Base-by-base conservation (phyloP, 208 protist species). In the Leishmania gerbilli region DNA sequence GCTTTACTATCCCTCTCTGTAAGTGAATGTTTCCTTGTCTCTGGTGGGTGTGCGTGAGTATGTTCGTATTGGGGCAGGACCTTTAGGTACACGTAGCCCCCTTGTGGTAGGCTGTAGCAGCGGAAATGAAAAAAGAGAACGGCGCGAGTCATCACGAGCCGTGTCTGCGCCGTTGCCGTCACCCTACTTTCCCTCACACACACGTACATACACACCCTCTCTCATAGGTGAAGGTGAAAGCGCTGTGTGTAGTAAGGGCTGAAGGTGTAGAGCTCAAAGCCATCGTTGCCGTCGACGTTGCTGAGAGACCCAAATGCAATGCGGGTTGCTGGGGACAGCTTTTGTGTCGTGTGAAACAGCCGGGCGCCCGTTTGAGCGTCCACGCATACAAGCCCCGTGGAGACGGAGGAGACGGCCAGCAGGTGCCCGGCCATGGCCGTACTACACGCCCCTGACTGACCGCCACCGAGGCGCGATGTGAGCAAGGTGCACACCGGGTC, bases 401-500 rank as follows among this genome's bases (percentile, higher is more conserved):
- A 78, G 51, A 55, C 62, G 13, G 72, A 85, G 53, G 82, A 65
- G 17, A 81, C 68, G n/a, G 80, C 78, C 37, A 83, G 49, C 31
- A 82, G 34, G 40, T 79, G 64, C 0, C 71, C 58, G 24, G 62
- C 74, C 49, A 83, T 71, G 6, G 74, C 72, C 5, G 76, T 45
- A 64, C 78, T 78, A 64, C 80, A 76, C 76, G 24, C 68, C 17
- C 74, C 84, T 31, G 79, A 56, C 77, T 82, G 77, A 40, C 82
- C 82, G 64, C 82, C 82, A 17, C 74, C 79, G 13, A 58, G 76
- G 51, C 71, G 76, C 49, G 83, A 75, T 21, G 49, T 64, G 58
- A 83, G 78, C 1, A 90, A 72, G 31, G 82, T 76, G 17, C 60
- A 49, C 49, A 95, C 88, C 0, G 91, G 88, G 24, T 91, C 80